A percentile compares a stretch with the other conserved stretches of the same genome.
phyloP scores from a whole-genome alignment of 306 rosid genomes.

The Elaeagnus macrophylla region DNA sequence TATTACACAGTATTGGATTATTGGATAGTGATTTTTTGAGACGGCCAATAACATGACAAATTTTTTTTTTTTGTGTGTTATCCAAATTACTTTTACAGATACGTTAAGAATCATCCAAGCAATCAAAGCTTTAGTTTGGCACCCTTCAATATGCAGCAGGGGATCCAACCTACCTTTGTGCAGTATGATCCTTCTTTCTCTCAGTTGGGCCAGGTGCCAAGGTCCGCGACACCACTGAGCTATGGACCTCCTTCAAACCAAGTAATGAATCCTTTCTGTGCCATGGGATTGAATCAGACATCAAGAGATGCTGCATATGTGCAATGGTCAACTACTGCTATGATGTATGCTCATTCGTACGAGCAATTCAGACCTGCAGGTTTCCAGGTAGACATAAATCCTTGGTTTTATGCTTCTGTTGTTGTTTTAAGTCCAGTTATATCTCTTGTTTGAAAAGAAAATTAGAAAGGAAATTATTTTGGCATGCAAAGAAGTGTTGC shows the following conservation, averaged over 20 bases:
- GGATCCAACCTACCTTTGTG: constrained; percentile 61
- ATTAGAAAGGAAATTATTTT: too few relatives aligned
- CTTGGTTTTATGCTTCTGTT: neutral
- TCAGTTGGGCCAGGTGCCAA: constrained; percentile 60
- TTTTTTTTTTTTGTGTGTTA: too few relatives aligned
- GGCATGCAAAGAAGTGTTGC: too few relatives aligned
- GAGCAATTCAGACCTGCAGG: constrained; percentile 80
- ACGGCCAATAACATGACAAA: neutral
- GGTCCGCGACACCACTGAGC: constrained; percentile 38
- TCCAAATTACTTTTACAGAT: constrained; percentile 31
- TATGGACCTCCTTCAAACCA: constrained; percentile 49
- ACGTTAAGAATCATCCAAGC: constrained; percentile 56
- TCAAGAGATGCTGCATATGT: constrained; percentile 52
- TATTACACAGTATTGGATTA: too few relatives aligned
- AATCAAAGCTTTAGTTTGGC: constrained; percentile 47
- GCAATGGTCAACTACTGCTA: constrained; percentile 78
- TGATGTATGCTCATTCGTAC: constrained; percentile 78
- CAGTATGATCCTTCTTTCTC: constrained; percentile 53
- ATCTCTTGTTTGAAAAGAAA: too few relatives aligned
- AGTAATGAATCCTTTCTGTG: constrained; percentile 46
- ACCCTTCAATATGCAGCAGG: constrained; percentile 53
- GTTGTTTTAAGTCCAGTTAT: too few relatives aligned
- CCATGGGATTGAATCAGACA: constrained; percentile 52
- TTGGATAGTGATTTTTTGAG: neutral
- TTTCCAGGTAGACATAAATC: constrained; percentile 46